phyloP scores from a whole-genome alignment of 1,139 yeast genomes.

The Diutina catenulata region DNA sequence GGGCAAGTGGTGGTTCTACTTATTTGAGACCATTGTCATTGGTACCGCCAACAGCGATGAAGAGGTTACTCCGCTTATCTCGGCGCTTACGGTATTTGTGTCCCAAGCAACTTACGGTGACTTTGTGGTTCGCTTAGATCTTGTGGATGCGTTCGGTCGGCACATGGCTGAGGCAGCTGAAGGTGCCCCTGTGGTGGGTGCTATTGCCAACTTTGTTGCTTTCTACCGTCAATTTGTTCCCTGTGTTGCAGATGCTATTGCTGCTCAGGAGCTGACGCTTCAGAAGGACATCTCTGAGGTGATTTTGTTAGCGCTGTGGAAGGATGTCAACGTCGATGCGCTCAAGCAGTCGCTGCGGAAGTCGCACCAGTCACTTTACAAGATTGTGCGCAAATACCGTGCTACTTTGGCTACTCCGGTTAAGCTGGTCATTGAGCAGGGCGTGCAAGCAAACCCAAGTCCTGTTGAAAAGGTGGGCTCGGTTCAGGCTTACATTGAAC shows the following conservation, averaged over 20 bases:
- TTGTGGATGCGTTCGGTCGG: constrained; percentile 49
- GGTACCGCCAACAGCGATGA: constrained; percentile 28
- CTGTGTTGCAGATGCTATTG: constrained; percentile 33
- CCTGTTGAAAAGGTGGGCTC: too few relatives aligned
- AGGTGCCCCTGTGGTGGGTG: constrained; percentile 17
- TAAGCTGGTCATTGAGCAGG: constrained; percentile 46
- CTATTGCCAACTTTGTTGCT: constrained; percentile 49
- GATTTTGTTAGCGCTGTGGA: constrained; percentile 89
- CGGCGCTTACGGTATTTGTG: constrained; percentile 66
- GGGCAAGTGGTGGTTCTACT: constrained; percentile 86
- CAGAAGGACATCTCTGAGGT: constrained; percentile 79
- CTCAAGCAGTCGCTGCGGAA: constrained; percentile 85
- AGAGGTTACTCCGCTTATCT: constrained; percentile 25
- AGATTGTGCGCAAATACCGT: constrained; percentile 75
- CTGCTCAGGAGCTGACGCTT: constrained; percentile 35
- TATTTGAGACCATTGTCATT: constrained; percentile 63
- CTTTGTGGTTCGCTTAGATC: constrained; percentile 40
- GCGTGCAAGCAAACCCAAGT: too few relatives aligned
- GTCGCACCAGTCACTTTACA: constrained; percentile 77
- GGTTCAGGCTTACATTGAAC: too few relatives aligned
- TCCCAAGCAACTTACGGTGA: constrained; percentile 74
- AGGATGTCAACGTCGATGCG: constrained; percentile 89
- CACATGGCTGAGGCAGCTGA: constrained; percentile 23
- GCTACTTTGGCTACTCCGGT: constrained; percentile 45
- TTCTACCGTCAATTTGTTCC: constrained; percentile 59